Percentiles rank a stretch among this genome's conserved stretches.
Evolutionary conservation across 2,329 filamentous ascomycete species (phyloP).

Genomic region (Didymella segeticola): DNA sequence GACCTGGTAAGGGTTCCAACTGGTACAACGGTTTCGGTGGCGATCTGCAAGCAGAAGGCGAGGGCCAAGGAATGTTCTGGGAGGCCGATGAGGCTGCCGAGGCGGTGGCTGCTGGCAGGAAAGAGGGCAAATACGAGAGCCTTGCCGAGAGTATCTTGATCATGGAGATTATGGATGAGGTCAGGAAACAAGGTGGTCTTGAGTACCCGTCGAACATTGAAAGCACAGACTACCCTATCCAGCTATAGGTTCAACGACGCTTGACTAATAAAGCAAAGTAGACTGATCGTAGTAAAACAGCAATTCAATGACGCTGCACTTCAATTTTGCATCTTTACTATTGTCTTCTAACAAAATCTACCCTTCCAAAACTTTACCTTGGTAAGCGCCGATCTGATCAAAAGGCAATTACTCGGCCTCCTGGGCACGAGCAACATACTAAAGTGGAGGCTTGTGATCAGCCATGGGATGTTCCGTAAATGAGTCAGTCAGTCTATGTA

Average conservation of each 20-base stretch:
- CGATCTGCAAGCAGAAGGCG: constrained; percentile 56
- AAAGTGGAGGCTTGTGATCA: background rate
- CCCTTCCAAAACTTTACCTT: constrained; percentile 20
- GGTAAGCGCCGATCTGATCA: constrained; percentile 29
- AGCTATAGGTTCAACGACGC: too few species aligned
- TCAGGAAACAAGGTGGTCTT: constrained; percentile 67
- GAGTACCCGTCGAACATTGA: constrained; percentile 72
- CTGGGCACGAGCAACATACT: background rate
- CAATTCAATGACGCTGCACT: too few species aligned
- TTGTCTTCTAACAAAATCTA: too few species aligned
- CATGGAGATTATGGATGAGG: constrained; percentile 82
- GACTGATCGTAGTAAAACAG: too few species aligned
- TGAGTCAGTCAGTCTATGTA: background rate
- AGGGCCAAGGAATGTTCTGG: constrained; percentile 87
- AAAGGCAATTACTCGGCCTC: background rate
- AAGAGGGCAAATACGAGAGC: constrained; percentile 69
- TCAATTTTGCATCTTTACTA: too few species aligned
- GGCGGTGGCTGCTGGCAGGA: constrained; percentile 76
- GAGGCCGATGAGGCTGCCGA: constrained; percentile 81
- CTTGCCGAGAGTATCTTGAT: constrained; percentile 82
- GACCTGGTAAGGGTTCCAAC: constrained; percentile 55
- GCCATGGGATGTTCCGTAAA: background rate
- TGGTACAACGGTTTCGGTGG: constrained; percentile 58
- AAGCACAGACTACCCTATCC: constrained; percentile 49
- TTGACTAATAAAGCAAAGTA: too few species aligned